These are phyloP conservation scores for Boletus rubroflammeus DNA, from an alignment of 768 basidiomycete species.

Conservation along the genomic window DNA sequence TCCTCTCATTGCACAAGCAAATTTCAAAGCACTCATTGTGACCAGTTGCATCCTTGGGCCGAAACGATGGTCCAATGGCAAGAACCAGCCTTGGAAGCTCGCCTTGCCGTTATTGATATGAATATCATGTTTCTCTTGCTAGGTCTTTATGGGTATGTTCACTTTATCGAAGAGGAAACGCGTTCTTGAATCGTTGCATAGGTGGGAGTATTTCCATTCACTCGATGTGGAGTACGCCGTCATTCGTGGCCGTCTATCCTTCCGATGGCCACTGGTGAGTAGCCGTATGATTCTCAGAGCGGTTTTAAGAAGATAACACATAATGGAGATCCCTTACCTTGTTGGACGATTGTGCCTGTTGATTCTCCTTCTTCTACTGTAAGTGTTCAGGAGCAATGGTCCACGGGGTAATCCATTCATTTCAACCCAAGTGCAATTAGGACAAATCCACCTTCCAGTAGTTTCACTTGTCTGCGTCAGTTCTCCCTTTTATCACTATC, in stretches of 20 bases:
- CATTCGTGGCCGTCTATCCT: conserved; percentile 20
- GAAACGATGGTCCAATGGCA: conserved; percentile 23
- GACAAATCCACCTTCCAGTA: background rate
- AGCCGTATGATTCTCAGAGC: background rate
- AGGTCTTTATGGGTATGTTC: conserved; percentile 24
- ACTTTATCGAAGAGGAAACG: background rate
- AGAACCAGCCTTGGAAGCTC: conserved; percentile 1
- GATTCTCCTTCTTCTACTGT: conserved; percentile 17
- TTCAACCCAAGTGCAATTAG: conserved; percentile 6
- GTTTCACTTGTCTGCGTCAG: conserved; percentile 20
- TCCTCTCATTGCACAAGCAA: background rate
- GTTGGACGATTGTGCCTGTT: conserved; percentile 19
- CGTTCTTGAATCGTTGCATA: background rate
- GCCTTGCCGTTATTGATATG: background rate
- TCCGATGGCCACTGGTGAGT: conserved; percentile 27
- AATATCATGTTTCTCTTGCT: conserved; percentile 17
- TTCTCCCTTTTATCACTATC: background rate
- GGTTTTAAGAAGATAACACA: background rate
- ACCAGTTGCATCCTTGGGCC: background rate
- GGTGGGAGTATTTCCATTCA: conserved; percentile 26
- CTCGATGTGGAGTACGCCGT: conserved; percentile 22
- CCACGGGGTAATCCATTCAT: background rate
- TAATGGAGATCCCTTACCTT: conserved; percentile 23
- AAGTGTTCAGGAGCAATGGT: background rate
- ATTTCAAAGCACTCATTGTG: background rate